Evolutionary conservation across 2,329 filamentous ascomycete genomes (phyloP).

Genomic region (Botrytis porri): DNA sequence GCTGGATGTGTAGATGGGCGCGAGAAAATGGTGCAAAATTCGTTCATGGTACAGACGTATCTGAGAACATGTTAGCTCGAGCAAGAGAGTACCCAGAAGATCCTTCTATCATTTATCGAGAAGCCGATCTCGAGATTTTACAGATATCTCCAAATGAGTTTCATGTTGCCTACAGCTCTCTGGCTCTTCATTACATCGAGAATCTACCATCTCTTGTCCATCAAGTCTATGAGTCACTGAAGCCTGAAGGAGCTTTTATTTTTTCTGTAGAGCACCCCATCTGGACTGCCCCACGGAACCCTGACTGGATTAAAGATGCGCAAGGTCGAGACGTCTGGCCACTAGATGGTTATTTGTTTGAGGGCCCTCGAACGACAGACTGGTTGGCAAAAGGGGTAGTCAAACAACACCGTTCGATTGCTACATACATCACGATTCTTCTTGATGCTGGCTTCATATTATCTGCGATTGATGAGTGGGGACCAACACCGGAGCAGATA

Average conservation of each 20-base stretch:
- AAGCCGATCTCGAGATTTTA: not conserved
- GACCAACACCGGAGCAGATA: constrained; percentile 27
- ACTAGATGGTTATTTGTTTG: constrained; percentile 43
- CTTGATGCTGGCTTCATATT: constrained; percentile 25
- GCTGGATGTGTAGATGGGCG: constrained; percentile 1
- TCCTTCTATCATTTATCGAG: not conserved
- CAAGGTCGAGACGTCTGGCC: constrained; percentile 43
- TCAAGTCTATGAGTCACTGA: not conserved
- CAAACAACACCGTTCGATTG: constrained; percentile 48
- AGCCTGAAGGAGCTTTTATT: constrained; percentile 64
- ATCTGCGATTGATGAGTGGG: constrained; percentile 27
- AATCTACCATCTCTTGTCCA: not conserved
- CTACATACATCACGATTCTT: constrained; percentile 25
- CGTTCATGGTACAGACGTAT: not conserved
- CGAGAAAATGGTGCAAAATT: not conserved
- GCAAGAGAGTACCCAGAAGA: not conserved
- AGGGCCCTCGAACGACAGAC: constrained; percentile 43
- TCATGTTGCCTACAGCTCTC: not conserved
- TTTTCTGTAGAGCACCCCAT: constrained; percentile 50
- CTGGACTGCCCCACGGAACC: constrained; percentile 43
- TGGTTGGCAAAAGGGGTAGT: constrained; percentile 45
- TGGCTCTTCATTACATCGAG: not conserved
- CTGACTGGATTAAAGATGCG: constrained; percentile 36
- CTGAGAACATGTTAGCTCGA: constrained; percentile 4
- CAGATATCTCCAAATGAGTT: not conserved